Evolutionary conservation across 345 rosid species (phyloP).

Genomic region (Pistacia atlantica): DNA sequence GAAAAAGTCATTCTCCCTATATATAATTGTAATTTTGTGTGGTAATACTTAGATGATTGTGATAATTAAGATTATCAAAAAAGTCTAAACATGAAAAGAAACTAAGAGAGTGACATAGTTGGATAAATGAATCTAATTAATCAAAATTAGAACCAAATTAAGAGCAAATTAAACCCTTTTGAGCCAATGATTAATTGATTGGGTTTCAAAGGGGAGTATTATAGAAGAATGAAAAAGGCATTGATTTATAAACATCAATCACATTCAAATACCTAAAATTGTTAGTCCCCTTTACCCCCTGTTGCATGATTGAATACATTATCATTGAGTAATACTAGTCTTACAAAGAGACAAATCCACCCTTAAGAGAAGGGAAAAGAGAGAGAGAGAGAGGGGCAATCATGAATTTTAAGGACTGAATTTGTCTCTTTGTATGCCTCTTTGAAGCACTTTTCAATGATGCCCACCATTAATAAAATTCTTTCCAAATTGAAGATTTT

Average conservation of each 20-base stretch:
- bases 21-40: too few species aligned
- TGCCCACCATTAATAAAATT: slow-evolving; percentile 19
- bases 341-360: too few species aligned
- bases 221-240: neutral
- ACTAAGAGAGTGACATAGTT: too few species aligned
- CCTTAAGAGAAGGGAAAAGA: too few species aligned
- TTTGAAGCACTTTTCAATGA: slow-evolving; percentile 17
- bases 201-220: neutral
- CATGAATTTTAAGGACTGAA: too few species aligned
- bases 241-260: slow-evolving; percentile 26
- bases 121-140: neutral
- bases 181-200: slow-evolving; percentile 3
- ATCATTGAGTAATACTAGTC: neutral
- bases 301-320: slow-evolving; percentile 28
- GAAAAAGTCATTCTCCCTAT: too few species aligned
- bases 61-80: too few species aligned
- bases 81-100: too few species aligned
- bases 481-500: neutral
- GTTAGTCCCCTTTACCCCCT: slow-evolving; percentile 15
- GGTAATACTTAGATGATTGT: too few species aligned
- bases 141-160: neutral
- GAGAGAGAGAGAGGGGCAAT: too few species aligned
- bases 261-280: slow-evolving; percentile 33
- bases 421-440: neutral
- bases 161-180: neutral